Base-by-base conservation (phyloP, 495 filamentous ascomycete species). In the Corynascus novoguineensis region DNA sequence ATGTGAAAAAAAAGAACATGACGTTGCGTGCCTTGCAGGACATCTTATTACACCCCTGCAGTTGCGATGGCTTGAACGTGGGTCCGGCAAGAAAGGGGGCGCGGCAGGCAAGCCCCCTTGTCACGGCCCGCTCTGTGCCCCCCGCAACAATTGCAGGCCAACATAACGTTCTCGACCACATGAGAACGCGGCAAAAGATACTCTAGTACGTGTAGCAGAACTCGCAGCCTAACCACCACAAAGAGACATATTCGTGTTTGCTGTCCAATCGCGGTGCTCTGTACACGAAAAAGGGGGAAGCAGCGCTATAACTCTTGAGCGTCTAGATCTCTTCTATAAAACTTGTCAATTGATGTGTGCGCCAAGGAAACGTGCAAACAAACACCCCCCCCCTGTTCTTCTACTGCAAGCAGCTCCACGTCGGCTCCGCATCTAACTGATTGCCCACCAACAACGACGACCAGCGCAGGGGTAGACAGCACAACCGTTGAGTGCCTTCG, bases 351-450 rank as follows among this genome's bases (percentile, higher is more conserved):
- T 10, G 7, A 10, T 42, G 19, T 42, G 38, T 10, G 17, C 38
- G 38, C 38, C 38, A 51, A 41, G 51, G 51, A 51, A 55, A 60
- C 29, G 34, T 53, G 31, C 24, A 57, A 57, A 61, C 19, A 17
- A 53, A 42, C n/a, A 53, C 37, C 25, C 21, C 28, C 45, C 45
- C 45, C 38, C 49, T 51, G 31, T 35, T 55, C 31, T 37, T 37
- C 14, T 5, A n/a, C n/a, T n/a, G n/a, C n/a, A n/a, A n/a, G n/a
- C n/a, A 55, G 29, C 3, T 40, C 53, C 41, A 40, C 49, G 49
- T 24, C 22, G 48, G 52, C 58, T 60, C 58, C 58, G 38, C 52
- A 2, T n/a, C 37, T 55, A 15, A 27, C 6, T 25, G 50, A 60
- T 50, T 51, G 44, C 40, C 9, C 19, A n/a, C 52, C 50, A 27